Evolutionary conservation across 306 rosid genomes (phyloP).

Genomic region (Pueraria montana): DNA sequence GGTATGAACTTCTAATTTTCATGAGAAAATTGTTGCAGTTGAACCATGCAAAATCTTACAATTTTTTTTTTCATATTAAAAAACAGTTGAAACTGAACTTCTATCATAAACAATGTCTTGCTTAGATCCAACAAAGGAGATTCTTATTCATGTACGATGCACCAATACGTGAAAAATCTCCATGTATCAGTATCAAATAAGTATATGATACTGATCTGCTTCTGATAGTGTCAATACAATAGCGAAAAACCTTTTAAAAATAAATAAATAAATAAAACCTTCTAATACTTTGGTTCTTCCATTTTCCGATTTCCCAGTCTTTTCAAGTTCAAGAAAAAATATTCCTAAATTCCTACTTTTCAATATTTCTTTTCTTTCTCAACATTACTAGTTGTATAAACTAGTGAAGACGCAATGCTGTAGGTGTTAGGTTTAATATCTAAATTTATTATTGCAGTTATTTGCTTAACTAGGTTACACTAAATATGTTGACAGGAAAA

Average conservation of each 20-base stretch:
- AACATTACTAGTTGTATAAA: neutral
- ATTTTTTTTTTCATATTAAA: slow-evolving; percentile 11
- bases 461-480: slow-evolving; percentile 33
- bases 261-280: too few relatives aligned
- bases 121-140: slow-evolving; percentile 13
- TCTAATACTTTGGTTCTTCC: neutral
- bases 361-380: neutral
- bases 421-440: neutral
- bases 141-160: neutral
- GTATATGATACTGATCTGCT: neutral
- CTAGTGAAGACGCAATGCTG: neutral
- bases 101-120: slow-evolving; percentile 21
- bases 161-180: neutral
- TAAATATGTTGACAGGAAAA: slow-evolving; percentile 57
- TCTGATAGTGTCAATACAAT: too few relatives aligned
- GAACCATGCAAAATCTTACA: slow-evolving; percentile 19
- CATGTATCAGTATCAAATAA: neutral
- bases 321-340: slow-evolving; percentile 3
- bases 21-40: slow-evolving; percentile 13
- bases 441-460: slow-evolving; percentile 5
- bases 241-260: too few relatives aligned
- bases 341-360: neutral
- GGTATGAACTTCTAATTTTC: slow-evolving; percentile 59
- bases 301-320: neutral
- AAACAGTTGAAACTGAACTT: slow-evolving; percentile 42